These are phyloP conservation scores for Orbilia oligospora DNA, from an alignment of 2,329 filamentous ascomycete species.

Conservation along the genomic window DNA sequence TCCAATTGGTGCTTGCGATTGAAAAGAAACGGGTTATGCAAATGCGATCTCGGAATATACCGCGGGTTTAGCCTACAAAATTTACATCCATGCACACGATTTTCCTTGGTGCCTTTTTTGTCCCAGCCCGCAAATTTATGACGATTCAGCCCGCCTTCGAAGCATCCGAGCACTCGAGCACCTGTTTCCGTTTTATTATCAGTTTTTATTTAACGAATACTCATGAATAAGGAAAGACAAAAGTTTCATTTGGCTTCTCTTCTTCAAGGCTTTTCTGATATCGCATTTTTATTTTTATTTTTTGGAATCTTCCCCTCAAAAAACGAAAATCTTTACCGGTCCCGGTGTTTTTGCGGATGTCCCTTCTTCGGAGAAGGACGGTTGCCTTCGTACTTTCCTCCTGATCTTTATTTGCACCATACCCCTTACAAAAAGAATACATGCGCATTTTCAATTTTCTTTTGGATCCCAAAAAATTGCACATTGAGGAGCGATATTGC, in stretches of 20 bases:
- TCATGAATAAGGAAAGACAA: conserved; percentile 61
- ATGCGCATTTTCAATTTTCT: conserved; percentile 47
- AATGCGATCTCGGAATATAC: conserved; percentile 16
- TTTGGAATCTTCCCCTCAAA: conserved; percentile 39
- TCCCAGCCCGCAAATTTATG: conserved; percentile 30
- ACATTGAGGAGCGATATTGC: conserved; percentile 53
- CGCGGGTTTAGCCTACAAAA: conserved; percentile 18
- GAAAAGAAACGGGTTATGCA: background rate
- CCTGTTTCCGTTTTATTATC: conserved; percentile 23
- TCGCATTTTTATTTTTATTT: conserved; percentile 20
- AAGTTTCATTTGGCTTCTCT: conserved; percentile 60
- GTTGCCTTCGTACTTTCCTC: conserved; percentile 34
- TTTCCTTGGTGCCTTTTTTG: conserved; percentile 46
- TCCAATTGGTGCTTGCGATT: conserved; percentile 20
- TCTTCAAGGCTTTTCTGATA: conserved; percentile 53
- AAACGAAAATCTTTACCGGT: conserved; percentile 49
- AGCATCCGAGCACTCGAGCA: conserved; percentile 40
- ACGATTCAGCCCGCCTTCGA: conserved; percentile 32
- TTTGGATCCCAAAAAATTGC: conserved; percentile 50
- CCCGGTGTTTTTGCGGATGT: conserved; percentile 49
- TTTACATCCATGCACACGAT: conserved; percentile 19
- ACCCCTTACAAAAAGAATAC: conserved; percentile 60
- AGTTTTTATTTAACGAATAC: conserved; percentile 42
- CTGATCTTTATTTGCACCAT: conserved; percentile 49
- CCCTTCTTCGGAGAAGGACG: conserved; percentile 48